Conservation (phyloP, 73 alveolate genomes). For the Paramecium sexaurelia region DNA sequence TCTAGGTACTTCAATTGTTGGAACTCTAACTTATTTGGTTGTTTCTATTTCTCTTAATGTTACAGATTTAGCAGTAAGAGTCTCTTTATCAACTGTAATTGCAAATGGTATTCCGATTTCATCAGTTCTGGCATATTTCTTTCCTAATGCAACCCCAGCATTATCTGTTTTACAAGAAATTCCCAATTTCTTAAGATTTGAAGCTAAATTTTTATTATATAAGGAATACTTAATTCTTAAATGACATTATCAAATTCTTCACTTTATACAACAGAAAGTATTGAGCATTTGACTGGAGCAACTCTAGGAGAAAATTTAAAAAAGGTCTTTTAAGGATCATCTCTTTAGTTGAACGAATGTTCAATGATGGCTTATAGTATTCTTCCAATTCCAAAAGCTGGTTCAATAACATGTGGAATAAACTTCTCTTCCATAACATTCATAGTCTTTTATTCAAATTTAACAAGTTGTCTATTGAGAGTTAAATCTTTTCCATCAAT, state of each 20-base stretch:
- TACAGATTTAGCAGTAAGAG: conserved; percentile 87
- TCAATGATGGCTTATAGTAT: conserved; percentile 94
- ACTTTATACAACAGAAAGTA: conserved; percentile 89
- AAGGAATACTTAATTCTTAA: conserved; percentile 9
- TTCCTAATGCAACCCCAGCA: conserved; percentile 93
- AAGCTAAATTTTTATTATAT: conserved; percentile 3
- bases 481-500: conserved; percentile 75
- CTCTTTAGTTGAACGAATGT: conserved; percentile 94
- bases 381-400: conserved; percentile 99
- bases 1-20: conserved; percentile 77
- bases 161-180: conserved; percentile 96
- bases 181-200: conserved; percentile 79
- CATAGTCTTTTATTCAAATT: conserved; percentile 85
- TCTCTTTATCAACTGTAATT: conserved; percentile 95
- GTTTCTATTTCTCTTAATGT: conserved; percentile 94
- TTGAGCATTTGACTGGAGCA: conserved; percentile 95
- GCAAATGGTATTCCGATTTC: conserved; percentile 99
- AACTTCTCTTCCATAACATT: conserved; percentile 93
- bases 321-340: conserved; percentile 88
- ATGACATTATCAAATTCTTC: conserved; percentile 73
- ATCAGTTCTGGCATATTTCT: conserved; percentile 98
- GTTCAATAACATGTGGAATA: conserved; percentile 96
- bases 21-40: conserved; percentile 91
- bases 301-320: conserved; percentile 91
- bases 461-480: conserved; percentile 73